Evolutionary conservation across 768 basidiomycete species (phyloP).

Genomic region (Cyclocybe cylindracea): DNA sequence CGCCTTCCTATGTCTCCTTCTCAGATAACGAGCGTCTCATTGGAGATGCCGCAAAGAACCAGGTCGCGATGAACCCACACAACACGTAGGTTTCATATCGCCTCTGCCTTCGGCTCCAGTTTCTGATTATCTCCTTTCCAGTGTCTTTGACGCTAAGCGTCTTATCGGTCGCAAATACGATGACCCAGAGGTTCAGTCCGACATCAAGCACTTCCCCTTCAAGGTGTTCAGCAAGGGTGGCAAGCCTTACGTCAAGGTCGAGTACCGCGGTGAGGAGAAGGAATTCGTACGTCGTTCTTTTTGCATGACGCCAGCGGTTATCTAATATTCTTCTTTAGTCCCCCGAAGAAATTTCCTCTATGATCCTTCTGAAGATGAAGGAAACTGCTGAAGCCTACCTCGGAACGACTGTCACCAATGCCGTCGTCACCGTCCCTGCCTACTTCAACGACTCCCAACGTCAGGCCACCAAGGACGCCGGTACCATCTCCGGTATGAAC

Average conservation of each 20-base stretch:
- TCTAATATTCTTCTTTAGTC: slow-evolving; percentile 50
- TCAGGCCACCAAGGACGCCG: slow-evolving; percentile 98
- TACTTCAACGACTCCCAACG: slow-evolving; percentile 99
- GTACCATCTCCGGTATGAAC: slow-evolving; percentile 90
- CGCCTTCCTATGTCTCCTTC: slow-evolving; percentile 95
- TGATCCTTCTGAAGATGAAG: slow-evolving; percentile 98
- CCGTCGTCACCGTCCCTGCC: slow-evolving; percentile 95
- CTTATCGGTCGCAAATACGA: slow-evolving; percentile 92
- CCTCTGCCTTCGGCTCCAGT: slow-evolving; percentile 3
- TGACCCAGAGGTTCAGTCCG: slow-evolving; percentile 81
- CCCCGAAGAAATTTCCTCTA: slow-evolving; percentile 97
- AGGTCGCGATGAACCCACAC: slow-evolving; percentile 97
- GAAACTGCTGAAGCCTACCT: slow-evolving; percentile 97
- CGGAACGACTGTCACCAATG: slow-evolving; percentile 79
- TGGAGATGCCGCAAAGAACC: slow-evolving; percentile 99
- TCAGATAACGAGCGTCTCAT: slow-evolving; percentile 95
- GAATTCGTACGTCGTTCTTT: slow-evolving; percentile 70
- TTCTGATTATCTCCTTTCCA: slow-evolving; percentile 26
- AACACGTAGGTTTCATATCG: slow-evolving; percentile 59
- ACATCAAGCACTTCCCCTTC: slow-evolving; percentile 95
- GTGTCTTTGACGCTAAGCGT: slow-evolving; percentile 98
- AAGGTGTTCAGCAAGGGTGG: slow-evolving; percentile 81
- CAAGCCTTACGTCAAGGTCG: slow-evolving; percentile 86
- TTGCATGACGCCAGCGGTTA: not conserved
- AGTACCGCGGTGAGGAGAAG: slow-evolving; percentile 93